Evolutionary conservation across 2,329 filamentous ascomycete species (phyloP), one percentile per base, ranked within the genome.

Genomic region (Eurotiales sp.): DNA sequence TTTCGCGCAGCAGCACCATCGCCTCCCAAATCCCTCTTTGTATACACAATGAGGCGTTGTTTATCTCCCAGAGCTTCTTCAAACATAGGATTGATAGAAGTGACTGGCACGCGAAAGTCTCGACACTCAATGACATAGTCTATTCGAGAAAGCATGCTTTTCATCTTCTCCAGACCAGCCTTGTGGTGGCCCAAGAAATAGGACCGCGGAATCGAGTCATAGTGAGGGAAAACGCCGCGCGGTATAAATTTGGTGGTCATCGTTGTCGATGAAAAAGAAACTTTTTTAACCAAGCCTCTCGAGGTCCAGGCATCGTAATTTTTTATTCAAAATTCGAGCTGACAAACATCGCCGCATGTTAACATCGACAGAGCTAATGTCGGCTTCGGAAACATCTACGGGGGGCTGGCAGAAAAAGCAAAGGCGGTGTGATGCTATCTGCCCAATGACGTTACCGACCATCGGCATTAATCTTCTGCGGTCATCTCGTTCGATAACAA

Each of bases 161-260:
- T 88, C 86, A 97, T 96, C 66, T 88, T 86, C 43, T 80, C 77
- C 27, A 96, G 77, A 14, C 88, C 93, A 8, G 87, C 81, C 55
- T 83, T 82, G 77, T 99, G 93, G 73, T 99, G 93, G 56, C 93
- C 93, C 42, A 97, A 80, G 74, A 89, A 99, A 74, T 97, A 99
- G 53, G 92, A 93, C 58, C 89, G 85, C 34, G 88, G 86, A 55
- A 97, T 85, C 47, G 85, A 87, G 50, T 78, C 75, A 62, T 92
- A 86, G 39, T 84, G 75, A 34, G 86, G 83, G 69, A 95, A 97
- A 48, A 75, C 72, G 58, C 76, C 69, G 60, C 92, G 88, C 22
- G 93, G 89, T 37, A 86, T 69, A 72, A 97, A 95, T 34, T 67
- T 63, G 43, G 48, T 17, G 44, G 44, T 41, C 52, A 54, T 54